Conservation (phyloP, 352 stramenopile genomes). For the Pythium oligandrum region DNA sequence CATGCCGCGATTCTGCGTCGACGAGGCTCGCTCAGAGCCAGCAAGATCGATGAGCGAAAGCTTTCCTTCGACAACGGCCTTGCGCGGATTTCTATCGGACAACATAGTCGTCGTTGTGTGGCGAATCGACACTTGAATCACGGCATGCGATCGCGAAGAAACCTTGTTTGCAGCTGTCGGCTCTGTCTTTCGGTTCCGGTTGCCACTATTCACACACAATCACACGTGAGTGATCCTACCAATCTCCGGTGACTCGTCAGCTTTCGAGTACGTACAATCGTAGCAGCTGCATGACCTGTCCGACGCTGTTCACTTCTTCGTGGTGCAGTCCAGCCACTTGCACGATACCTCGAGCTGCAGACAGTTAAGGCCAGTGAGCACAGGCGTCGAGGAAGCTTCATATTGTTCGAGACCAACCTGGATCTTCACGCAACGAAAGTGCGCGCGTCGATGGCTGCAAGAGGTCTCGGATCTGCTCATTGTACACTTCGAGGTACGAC, state of each 20-base stretch:
- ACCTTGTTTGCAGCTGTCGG: slow-evolving; percentile 78
- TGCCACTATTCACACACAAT: slow-evolving; percentile 22
- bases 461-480: slow-evolving; percentile 89
- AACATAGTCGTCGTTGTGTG: slow-evolving; percentile 52
- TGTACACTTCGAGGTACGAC: slow-evolving; percentile 92
- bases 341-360: slow-evolving; percentile 35
- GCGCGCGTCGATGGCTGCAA: slow-evolving; percentile 45
- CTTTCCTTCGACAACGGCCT: slow-evolving; percentile 63
- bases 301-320: slow-evolving; percentile 36
- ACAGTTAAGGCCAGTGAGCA: no score
- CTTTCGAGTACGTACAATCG: slow-evolving; percentile 21
- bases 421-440: slow-evolving; percentile 44
- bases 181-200: slow-evolving; percentile 53
- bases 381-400: no score
- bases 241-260: no score
- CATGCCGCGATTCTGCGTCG: slow-evolving; percentile 69
- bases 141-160: slow-evolving; percentile 77
- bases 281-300: slow-evolving; percentile 43
- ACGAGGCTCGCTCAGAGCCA: slow-evolving; percentile 72
- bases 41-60: slow-evolving; percentile 84
- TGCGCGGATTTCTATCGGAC: slow-evolving; percentile 36
- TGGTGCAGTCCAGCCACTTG: slow-evolving; percentile 52
- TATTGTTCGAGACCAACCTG: slow-evolving; percentile 18
- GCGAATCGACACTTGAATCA: slow-evolving; percentile 71
- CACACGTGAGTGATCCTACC: no score